Evolutionary conservation across 768 basidiomycete species (phyloP).

Genomic region (Tubosaeta sp.): DNA sequence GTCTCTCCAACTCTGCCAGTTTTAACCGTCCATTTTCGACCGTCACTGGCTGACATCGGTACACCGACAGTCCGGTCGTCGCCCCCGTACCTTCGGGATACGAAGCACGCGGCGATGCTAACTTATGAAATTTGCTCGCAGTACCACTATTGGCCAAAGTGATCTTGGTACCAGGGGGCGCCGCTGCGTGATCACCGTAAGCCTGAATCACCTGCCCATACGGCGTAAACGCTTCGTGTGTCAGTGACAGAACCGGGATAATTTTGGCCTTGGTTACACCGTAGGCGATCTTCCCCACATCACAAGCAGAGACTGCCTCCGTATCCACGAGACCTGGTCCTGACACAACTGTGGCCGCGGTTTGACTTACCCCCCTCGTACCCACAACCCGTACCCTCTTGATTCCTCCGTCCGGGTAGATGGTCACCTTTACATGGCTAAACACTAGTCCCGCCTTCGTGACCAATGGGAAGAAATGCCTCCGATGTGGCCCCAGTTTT

Average conservation of each 20-base stretch:
- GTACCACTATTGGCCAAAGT: constrained; percentile 87
- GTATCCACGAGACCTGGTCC: constrained; percentile 1
- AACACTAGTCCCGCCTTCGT: constrained; percentile 53
- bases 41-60: constrained; percentile 61
- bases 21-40: constrained; percentile 47
- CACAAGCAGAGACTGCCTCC: background rate
- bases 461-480: constrained; percentile 85
- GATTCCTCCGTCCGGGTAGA: constrained; percentile 92
- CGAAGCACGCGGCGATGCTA: constrained; percentile 62
- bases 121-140: constrained; percentile 90
- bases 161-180: constrained; percentile 64
- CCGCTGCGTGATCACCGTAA: constrained; percentile 62
- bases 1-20: constrained; percentile 80
- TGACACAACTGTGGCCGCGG: constrained; percentile 9
- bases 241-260: constrained; percentile 65
- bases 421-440: constrained; percentile 85
- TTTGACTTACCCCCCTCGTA: constrained; percentile 36
- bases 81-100: constrained; percentile 60
- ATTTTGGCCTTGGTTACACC: constrained; percentile 15
- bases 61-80: constrained; percentile 74
- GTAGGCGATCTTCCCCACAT: background rate
- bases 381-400: constrained; percentile 89
- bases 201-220: constrained; percentile 93
- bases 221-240: constrained; percentile 79
- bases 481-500: constrained; percentile 83